phyloP scores from a whole-genome alignment of 495 filamentous ascomycete species.

The Penicillium odoratum region DNA sequence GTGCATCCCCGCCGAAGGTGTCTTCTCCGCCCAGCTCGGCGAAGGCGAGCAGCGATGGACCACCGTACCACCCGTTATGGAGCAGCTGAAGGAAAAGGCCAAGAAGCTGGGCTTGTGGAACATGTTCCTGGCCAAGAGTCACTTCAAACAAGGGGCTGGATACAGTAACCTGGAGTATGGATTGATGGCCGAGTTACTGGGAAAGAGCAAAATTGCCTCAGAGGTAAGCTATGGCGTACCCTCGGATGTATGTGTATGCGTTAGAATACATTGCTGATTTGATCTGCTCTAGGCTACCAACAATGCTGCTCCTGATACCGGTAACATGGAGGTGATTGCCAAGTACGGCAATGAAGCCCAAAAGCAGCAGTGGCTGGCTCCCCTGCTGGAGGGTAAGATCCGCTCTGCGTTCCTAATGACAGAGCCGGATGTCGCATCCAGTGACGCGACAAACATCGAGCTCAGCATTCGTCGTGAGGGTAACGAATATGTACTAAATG shows the following conservation, averaged over 20 bases:
- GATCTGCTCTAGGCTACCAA: conserved; percentile 64
- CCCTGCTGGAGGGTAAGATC: conserved; percentile 81
- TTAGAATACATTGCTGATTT: not conserved
- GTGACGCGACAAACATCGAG: conserved; percentile 86
- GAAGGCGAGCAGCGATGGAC: conserved; percentile 73
- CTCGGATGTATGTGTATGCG: not conserved
- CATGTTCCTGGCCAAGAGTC: conserved; percentile 91
- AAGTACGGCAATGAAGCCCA: conserved; percentile 91
- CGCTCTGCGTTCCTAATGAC: conserved; percentile 94
- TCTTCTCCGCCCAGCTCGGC: conserved; percentile 78
- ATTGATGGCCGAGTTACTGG: conserved; percentile 87
- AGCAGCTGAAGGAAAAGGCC: conserved; percentile 84
- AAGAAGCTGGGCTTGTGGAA: conserved; percentile 92
- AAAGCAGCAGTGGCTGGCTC: conserved; percentile 82
- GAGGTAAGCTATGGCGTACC: conserved; percentile 51
- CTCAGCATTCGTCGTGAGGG: conserved; percentile 78
- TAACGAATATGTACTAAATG: conserved; percentile 81
- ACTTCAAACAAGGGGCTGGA: conserved; percentile 91
- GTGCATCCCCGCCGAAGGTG: conserved; percentile 81
- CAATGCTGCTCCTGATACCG: conserved; percentile 88
- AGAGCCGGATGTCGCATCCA: conserved; percentile 80
- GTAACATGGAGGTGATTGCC: conserved; percentile 94
- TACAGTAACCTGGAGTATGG: conserved; percentile 92
- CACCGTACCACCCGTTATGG: conserved; percentile 75
- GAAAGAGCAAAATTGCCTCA: conserved; percentile 73